Conservation (phyloP, 75 land plant genomes). For the Cupressus sempervirens region DNA sequence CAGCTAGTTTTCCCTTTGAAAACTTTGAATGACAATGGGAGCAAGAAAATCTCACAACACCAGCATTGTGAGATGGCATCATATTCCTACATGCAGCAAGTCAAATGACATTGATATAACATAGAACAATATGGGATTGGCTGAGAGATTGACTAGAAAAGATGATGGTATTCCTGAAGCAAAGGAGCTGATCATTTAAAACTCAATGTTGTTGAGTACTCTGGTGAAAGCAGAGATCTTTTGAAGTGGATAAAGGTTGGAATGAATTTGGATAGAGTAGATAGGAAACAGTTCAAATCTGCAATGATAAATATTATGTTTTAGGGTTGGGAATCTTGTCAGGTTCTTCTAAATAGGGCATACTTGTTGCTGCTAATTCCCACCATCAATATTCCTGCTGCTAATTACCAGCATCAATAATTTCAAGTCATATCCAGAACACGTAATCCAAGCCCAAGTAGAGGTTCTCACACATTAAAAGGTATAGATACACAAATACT, state of each 20-base stretch:
- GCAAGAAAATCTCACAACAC: background rate
- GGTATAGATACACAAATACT: conserved; percentile 20
- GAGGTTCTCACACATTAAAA: conserved; percentile 32
- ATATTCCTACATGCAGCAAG: background rate
- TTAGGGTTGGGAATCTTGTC: conserved; percentile 8
- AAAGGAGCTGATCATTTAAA: background rate
- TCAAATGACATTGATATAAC: background rate
- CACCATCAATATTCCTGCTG: conserved; percentile 15
- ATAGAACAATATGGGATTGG: background rate
- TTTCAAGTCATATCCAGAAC: conserved; percentile 36
- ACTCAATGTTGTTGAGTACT: background rate
- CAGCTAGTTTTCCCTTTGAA: background rate
- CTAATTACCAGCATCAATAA: conserved; percentile 12
- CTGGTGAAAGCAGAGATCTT: background rate
- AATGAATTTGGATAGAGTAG: background rate
- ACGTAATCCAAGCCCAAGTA: conserved; percentile 17
- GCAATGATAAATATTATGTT: conserved; percentile 9
- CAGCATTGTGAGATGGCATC: background rate
- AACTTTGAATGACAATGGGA: conserved; percentile 3
- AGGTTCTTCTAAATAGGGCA: conserved; percentile 16
- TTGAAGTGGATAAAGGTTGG: background rate
- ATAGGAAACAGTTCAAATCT: background rate
- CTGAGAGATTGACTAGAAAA: background rate
- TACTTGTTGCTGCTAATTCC: background rate
- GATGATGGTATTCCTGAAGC: background rate